Evolutionary conservation across 2,329 filamentous ascomycete genomes (phyloP).

Genomic region (Aspergillus texensis): DNA sequence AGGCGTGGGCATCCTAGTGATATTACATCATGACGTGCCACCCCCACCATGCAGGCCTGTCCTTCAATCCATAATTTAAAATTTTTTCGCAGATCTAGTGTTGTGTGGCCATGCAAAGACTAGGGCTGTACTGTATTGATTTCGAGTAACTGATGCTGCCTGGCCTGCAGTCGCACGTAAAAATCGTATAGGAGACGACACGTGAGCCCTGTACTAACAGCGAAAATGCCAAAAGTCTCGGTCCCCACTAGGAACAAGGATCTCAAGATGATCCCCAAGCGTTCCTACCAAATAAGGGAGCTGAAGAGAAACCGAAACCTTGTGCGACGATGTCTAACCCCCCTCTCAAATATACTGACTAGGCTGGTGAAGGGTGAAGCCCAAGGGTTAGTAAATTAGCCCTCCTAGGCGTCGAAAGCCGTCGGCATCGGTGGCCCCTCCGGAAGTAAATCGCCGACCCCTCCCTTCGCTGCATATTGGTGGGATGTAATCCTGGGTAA

Average conservation of each 20-base stretch:
- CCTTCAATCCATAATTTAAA: not conserved
- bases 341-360: not conserved
- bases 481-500: constrained; percentile 19
- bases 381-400: constrained; percentile 7
- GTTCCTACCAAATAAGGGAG: not conserved
- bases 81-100: not conserved
- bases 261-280: not conserved
- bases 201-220: constrained; percentile 5
- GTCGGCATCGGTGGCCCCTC: constrained; percentile 23
- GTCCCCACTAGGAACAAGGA: not conserved
- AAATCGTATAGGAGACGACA: constrained; percentile 1
- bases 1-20: not conserved
- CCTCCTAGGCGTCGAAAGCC: constrained; percentile 14
- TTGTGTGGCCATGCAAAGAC: constrained; percentile 2
- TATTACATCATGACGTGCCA: not conserved
- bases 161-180: constrained; percentile 1
- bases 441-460: constrained; percentile 19
- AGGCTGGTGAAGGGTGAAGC: not conserved
- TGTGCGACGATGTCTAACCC: not conserved
- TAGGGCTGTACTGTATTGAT: not conserved
- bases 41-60: not conserved
- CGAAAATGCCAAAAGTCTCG: not conserved
- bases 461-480: constrained; percentile 21
- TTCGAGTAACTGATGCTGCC: not conserved
- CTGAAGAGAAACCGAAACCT: not conserved